phyloP scores from a whole-genome alignment of 2,329 filamentous ascomycete species.

The Colletotrichum sp. region DNA sequence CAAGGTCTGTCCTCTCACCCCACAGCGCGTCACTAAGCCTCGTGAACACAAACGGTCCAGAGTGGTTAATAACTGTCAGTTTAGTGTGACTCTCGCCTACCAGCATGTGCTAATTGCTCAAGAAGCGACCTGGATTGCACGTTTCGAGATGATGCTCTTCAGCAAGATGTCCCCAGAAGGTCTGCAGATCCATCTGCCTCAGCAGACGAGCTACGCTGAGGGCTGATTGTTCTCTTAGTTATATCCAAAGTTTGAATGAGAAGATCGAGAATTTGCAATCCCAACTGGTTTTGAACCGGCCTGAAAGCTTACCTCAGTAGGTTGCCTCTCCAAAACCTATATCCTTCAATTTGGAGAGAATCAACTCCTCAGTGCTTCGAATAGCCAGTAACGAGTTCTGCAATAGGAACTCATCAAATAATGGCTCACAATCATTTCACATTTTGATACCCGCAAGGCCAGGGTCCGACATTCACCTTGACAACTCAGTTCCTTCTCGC shows the following conservation, averaged over 20 bases:
- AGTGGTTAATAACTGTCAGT: background rate
- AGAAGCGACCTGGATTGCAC: background rate
- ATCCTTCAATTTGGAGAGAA: background rate
- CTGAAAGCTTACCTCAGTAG: background rate
- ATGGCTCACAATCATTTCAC: too few species aligned
- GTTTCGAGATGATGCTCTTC: background rate
- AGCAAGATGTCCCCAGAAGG: background rate
- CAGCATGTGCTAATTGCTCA: background rate
- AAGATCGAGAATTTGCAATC: background rate
- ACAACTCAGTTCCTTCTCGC: too few species aligned
- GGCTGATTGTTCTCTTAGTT: background rate
- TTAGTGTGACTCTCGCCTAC: background rate
- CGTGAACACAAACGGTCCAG: rapidly evolving
- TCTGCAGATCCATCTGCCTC: background rate
- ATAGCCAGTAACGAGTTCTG: too few species aligned
- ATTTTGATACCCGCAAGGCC: too few species aligned
- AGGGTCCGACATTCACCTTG: too few species aligned
- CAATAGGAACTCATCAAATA: too few species aligned
- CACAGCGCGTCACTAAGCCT: rapidly evolving
- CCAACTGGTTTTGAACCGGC: background rate
- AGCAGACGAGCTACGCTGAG: background rate
- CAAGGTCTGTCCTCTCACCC: background rate
- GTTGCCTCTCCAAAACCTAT: background rate
- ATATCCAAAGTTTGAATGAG: background rate
- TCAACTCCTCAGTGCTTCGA: background rate